phyloP scores from a whole-genome alignment of 2,329 filamentous ascomycete genomes.

The Arthroderma sp. region DNA sequence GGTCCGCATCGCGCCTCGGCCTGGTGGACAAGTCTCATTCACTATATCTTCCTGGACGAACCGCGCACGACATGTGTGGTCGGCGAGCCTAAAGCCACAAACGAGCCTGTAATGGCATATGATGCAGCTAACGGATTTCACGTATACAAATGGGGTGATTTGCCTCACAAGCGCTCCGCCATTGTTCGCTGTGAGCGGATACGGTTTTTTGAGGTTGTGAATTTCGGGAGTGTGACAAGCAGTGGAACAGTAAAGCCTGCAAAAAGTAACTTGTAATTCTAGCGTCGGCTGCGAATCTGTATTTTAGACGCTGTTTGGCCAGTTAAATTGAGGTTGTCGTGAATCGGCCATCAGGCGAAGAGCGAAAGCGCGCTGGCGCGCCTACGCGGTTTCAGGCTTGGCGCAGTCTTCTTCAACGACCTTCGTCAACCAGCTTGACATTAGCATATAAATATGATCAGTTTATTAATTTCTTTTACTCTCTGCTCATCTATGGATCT shows the following conservation, averaged over 20 bases:
- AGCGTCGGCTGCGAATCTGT: no score
- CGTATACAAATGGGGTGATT: conserved; percentile 57
- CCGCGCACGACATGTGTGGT: conserved; percentile 43
- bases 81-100: conserved; percentile 58
- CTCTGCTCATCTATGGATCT: conserved; percentile 15
- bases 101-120: conserved; percentile 56
- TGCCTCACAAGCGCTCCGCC: conserved; percentile 58
- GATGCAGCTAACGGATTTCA: conserved; percentile 61
- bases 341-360: no score
- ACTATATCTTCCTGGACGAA: conserved; percentile 48
- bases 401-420: no score
- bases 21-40: conserved; percentile 45
- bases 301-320: no score
- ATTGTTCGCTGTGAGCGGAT: conserved; percentile 52
- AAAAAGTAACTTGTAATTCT: conserved; percentile 12
- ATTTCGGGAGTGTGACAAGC: conserved; percentile 15
- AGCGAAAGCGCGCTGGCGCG: no score
- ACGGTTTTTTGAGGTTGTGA: conserved; percentile 55
- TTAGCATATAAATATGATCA: no score
- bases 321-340: no score
- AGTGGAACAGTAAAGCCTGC: conserved; percentile 14
- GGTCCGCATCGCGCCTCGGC: conserved; percentile 43
- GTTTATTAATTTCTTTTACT: no score
- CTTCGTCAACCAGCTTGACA: no score
- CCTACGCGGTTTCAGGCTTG: no score